Conservation (phyloP, 2,329 filamentous ascomycete genomes). For the Phaeosphaeriaceae sp. region DNA sequence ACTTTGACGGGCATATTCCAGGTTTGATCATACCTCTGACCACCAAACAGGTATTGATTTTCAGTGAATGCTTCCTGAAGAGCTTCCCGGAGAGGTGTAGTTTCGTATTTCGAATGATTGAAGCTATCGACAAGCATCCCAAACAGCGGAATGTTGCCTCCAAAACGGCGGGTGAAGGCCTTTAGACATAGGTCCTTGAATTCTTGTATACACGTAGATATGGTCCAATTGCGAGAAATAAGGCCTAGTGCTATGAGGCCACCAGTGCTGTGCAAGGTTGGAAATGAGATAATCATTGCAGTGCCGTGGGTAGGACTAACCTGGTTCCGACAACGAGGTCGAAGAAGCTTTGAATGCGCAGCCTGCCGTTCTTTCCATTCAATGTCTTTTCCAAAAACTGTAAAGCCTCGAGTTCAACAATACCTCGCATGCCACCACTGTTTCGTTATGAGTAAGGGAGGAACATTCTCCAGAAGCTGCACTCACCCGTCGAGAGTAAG, state of each 20-base stretch:
- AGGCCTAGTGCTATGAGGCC: slow-evolving; percentile 55
- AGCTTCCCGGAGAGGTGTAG: slow-evolving; percentile 19
- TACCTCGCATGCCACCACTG: slow-evolving; percentile 13
- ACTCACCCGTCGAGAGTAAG: slow-evolving; percentile 15
- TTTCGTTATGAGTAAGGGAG: not conserved
- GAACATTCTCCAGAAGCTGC: not conserved
- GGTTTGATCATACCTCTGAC: slow-evolving; percentile 14
- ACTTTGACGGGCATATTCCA: slow-evolving; percentile 49
- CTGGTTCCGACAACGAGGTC: slow-evolving; percentile 52
- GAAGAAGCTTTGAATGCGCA: slow-evolving; percentile 56
- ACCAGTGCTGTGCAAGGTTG: slow-evolving; percentile 42
- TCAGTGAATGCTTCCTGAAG: slow-evolving; percentile 5
- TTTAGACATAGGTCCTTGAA: slow-evolving; percentile 50
- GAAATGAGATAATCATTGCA: not conserved
- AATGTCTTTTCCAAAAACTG: slow-evolving; percentile 50
- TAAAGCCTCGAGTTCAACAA: slow-evolving; percentile 54
- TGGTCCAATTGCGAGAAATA: slow-evolving; percentile 46
- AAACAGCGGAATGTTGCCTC: slow-evolving; percentile 45
- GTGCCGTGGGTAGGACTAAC: slow-evolving; percentile 8
- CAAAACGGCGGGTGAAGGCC: slow-evolving; percentile 51
- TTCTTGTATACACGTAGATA: slow-evolving; percentile 42
- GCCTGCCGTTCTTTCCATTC: slow-evolving; percentile 29
- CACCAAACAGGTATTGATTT: slow-evolving; percentile 40
- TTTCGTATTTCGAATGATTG: slow-evolving; percentile 44
- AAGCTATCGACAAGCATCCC: slow-evolving; percentile 36